Percentiles rank a stretch among this genome's conserved stretches.
Conservation (phyloP, 768 basidiomycete species). For the Naganishia vishniacii region DNA sequence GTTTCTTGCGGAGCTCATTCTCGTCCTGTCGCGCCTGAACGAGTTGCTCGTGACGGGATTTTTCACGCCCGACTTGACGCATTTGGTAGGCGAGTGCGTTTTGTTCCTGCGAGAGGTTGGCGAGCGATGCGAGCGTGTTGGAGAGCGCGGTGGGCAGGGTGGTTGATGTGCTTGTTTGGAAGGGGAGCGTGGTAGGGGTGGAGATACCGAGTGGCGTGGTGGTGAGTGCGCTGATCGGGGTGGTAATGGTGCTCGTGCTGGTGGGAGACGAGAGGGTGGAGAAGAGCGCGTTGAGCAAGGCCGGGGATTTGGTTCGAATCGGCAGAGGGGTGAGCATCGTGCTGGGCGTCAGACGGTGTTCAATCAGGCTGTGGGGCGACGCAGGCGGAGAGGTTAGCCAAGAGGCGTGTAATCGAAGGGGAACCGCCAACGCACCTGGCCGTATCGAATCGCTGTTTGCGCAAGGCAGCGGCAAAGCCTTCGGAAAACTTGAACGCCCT, state of each 20-base stretch:
- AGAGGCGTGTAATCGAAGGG: conserved; percentile 29
- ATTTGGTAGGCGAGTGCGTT: conserved; percentile 82
- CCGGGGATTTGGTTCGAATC: conserved; percentile 73
- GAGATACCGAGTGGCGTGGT: conserved; percentile 30
- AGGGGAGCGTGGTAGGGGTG: conserved; percentile 56
- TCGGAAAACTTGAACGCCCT: conserved; percentile 79
- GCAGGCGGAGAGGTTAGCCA: neutral
- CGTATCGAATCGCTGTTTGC: conserved; percentile 75
- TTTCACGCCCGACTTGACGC: conserved; percentile 83
- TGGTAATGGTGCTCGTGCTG: conserved; percentile 22
- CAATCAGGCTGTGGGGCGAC: conserved; percentile 60
- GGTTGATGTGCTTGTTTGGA: conserved; percentile 55
- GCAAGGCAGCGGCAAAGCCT: conserved; percentile 74
- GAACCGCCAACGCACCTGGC: conserved; percentile 60
- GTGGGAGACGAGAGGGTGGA: conserved; percentile 56
- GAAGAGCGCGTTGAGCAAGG: conserved; percentile 73
- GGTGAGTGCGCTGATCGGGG: conserved; percentile 6
- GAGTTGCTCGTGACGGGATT: conserved; percentile 68
- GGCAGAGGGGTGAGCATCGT: conserved; percentile 81
- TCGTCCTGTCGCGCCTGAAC: conserved; percentile 84
- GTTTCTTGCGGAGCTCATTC: conserved; percentile 67
- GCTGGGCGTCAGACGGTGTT: conserved; percentile 75
- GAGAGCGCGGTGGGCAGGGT: conserved; percentile 55
- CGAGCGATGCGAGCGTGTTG: conserved; percentile 73
- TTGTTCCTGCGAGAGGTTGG: conserved; percentile 81